Base-by-base conservation (phyloP, 139 green algal genomes). In the Chlamydomonas sp. region DNA sequence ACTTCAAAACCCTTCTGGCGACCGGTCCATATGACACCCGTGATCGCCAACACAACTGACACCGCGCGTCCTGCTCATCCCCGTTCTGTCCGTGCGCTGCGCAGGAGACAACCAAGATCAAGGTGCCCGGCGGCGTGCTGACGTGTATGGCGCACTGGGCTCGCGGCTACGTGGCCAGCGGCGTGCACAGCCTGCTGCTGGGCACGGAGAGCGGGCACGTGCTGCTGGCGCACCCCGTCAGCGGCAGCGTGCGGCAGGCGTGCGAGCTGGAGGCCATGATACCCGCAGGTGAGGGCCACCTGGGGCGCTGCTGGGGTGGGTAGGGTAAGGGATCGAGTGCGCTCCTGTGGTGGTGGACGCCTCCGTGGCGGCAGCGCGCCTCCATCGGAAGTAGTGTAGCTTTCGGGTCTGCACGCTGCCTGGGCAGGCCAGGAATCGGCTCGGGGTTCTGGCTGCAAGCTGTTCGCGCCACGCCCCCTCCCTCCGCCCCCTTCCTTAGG, bases 131-230 rank as follows among this genome's bases (percentile, higher is more conserved):
- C 75, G 77, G 76, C 59, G 61, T 76, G 31, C 62, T 86, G 6
- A 90, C 86, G 7, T 92, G 88, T 77, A 76, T 94, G 60, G 85
- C 90, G 14, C 78, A 83, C 83, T 78, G 73, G 69, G 76, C 85
- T 6, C 67, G 89, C 20, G 89, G 89, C 77, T 89, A 75, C 20
- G 83, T 80, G 63, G 31, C 72, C 9, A 74, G 17, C 59, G 85
- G 80, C 59, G 66, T 83, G 10, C 79, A 89, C 86, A 77, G 57
- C 12, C 78, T 93, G 78, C 78, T 91, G 62, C 58, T 93, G 78
- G 88, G 90, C 69, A 90, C 79, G 10, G 89, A 92, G 64, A 31
- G 58, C 66, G 91, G 88, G 6, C 10, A 88, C 63, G 10, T 92
- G 81, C 72, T 92, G 78, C 72, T 79, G 63, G 60, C 91, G 74